phyloP scores from a whole-genome alignment of 768 basidiomycete genomes.

The Trametes punicea region DNA sequence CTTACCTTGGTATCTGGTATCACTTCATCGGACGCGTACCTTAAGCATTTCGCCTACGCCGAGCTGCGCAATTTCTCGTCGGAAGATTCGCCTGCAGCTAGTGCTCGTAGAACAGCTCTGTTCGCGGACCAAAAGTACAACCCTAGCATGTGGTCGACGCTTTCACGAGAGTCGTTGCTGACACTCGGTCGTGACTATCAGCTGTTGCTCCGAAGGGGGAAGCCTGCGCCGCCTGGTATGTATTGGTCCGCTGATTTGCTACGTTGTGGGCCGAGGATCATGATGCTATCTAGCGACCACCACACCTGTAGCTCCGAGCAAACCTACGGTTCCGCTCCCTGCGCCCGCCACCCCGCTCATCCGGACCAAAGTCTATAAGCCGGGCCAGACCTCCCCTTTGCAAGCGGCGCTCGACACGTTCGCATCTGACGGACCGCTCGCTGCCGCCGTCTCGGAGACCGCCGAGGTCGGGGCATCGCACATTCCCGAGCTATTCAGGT shows the following conservation, averaged over 20 bases:
- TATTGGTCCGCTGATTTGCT: neutral
- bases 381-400: slow-evolving; percentile 45
- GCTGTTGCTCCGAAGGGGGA: slow-evolving; percentile 56
- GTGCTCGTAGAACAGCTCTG: slow-evolving; percentile 47
- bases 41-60: slow-evolving; percentile 62
- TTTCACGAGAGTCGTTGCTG: slow-evolving; percentile 57
- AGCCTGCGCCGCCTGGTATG: slow-evolving; percentile 31
- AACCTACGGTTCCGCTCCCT: slow-evolving; percentile 36
- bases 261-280: neutral
- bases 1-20: slow-evolving; percentile 62
- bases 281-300: slow-evolving; percentile 20
- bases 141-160: slow-evolving; percentile 59
- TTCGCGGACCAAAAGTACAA: slow-evolving; percentile 68
- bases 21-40: slow-evolving; percentile 47
- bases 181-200: slow-evolving; percentile 70
- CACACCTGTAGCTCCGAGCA: slow-evolving; percentile 25
- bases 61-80: slow-evolving; percentile 55
- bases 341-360: slow-evolving; percentile 36
- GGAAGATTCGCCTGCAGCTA: slow-evolving; percentile 39
- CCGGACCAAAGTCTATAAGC: slow-evolving; percentile 44
- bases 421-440: slow-evolving; percentile 49
- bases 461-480: slow-evolving; percentile 47
- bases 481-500: slow-evolving; percentile 50
- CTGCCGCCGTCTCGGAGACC: slow-evolving; percentile 44
- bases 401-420: slow-evolving; percentile 52